Evolutionary conservation across 179 eudicot genomes (phyloP), one percentile per base, ranked within the genome.

Genomic region (Beta macrorhiza): DNA sequence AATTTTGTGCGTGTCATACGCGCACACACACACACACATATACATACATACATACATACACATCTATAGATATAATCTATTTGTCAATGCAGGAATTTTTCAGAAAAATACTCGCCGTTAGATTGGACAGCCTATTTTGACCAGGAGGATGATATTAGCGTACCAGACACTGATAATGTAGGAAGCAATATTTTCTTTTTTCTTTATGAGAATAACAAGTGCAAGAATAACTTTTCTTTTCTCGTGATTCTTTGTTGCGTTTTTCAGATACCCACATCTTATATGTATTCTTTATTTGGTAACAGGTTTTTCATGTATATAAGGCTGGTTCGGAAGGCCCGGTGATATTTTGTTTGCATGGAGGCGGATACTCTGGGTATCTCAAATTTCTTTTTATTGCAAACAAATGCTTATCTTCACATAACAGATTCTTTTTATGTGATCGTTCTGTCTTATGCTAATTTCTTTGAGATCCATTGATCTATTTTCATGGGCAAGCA

Each of bases 341-440:
- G 5, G 95, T 93, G 69, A 83, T 93, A 51, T 90, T 95, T 83
- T 95, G 99, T 87, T 91, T 95, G 83, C 99, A 95, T 87, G 99
- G 99, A 81, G 98, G 99, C 72, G 99, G 99, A 82, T 95, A 89
- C 82, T 85, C 95, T 80, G 99, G 99, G 98, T 93, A 90, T 45
- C 47, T 57, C 7, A 8, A 67, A 55, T 37, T 61, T 17, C 74
- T 32, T 42, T 56, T 72, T 71, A 37, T 64, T 65, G 19, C 49
- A 64, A 42, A 52, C 13, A 68, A 44, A 75, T 75, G 49, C 53
- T 75, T 57, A 75, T 32, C 16, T 32, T 10, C 15, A 75, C 7
- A 8, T 73, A 8, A 71, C 57, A 16, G 53, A 5, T 29, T 55
- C 17, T 67, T n/a, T 80, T 51, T 10, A 44, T 64, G 52, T 71